Evolutionary conservation across 305 asterid species (phyloP), one percentile per base, ranked within the genome.

Genomic region (Euphrasia arctica): DNA sequence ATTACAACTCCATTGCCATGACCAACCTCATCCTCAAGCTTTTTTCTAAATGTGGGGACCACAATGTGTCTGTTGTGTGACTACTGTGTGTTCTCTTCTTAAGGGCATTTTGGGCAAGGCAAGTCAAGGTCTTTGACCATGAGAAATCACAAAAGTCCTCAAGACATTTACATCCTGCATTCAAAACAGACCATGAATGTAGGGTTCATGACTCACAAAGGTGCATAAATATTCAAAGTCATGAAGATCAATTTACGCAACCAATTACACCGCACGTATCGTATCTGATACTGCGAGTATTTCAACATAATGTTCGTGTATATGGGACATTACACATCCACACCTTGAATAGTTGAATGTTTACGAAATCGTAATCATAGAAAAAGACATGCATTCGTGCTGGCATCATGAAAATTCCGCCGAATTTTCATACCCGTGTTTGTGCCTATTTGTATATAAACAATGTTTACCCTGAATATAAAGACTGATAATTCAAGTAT

Each of bases 1-100:
- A 79, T 79, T 69, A 59, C 82, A 54, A 81, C 76, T 81, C 77
- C 75, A 74, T 68, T 67, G 72, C 70, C 62, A 39, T 43, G 41
- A 70, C 68, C 74, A 69, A 69, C 77, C 61, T 64, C 55, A 4
- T 8, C 7, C 31, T 15, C 43, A 22, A 55, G 15, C 34, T 45
- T 75, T 45, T 75, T 49, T 49, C 54, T 5, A 9, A 1, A 42
- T 9, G n/a, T 42, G 48, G 48, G 48, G 48, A 42, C 48, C 48
- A 9, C 48, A 41, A n/a, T n/a, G 32, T 29, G 32, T 29, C 32
- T 29, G 32, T 29, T 2, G 32, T 42, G 48, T 9, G 10, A 5
- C 47, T 9, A 42, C 13, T 42, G 5, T 45, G 13, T 45, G 50
- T 10, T 45, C 50, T n/a, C 50, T 45, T 45, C 14, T 45, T 45